Conservation (phyloP, 352 stramenopile species). For the Aphanomyces stellatus region DNA sequence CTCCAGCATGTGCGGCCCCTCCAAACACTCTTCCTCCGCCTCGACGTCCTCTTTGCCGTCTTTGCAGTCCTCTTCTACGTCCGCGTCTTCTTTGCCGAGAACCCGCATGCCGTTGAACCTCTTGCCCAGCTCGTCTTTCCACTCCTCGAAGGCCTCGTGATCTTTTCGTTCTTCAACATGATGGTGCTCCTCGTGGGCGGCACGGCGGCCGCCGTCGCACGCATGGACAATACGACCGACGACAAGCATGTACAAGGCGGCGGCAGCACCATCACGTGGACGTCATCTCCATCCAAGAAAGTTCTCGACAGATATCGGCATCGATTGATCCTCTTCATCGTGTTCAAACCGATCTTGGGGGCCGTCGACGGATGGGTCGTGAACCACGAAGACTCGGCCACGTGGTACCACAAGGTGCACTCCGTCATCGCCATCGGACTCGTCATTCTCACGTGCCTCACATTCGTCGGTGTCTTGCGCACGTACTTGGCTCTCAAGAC, state of each 20-base stretch:
- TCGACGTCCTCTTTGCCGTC: slow-evolving; percentile 1
- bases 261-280: background rate
- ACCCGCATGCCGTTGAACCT: background rate
- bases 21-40: background rate
- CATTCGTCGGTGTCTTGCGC: background rate
- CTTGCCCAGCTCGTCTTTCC: background rate
- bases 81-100: background rate
- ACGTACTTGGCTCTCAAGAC: background rate
- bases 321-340: background rate
- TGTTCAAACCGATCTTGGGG: background rate
- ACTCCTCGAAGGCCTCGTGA: background rate
- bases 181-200: slow-evolving; percentile 1
- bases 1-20: background rate
- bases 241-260: too few species aligned
- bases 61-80: background rate
- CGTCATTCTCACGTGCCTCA: background rate
- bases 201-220: background rate
- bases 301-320: background rate
- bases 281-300: background rate
- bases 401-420: background rate
- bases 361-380: background rate
- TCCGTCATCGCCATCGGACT: background rate
- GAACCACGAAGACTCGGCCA: background rate
- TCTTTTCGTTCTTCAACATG: slow-evolving; percentile 6
- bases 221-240: background rate